Base-by-base conservation (phyloP, 345 rosid species). In the Pistacia vera region DNA sequence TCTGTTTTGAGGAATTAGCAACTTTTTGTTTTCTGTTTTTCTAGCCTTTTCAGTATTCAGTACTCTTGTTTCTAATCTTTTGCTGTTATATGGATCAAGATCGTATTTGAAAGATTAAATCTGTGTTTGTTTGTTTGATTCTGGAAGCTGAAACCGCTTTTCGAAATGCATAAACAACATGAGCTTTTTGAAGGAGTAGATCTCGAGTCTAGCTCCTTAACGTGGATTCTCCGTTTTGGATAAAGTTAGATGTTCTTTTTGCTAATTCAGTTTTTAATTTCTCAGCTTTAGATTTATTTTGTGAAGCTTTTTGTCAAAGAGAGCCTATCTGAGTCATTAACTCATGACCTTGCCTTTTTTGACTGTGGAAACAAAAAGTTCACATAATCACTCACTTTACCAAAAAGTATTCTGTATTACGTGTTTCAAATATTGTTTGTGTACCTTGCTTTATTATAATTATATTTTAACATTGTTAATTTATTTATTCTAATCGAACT, bases 371-470 rank as follows among this genome's bases (percentile, higher is more conserved):
- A 68, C 51, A 11, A 49, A 73, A 73, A 73, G 69, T 17, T 72
- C 33, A 2, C 66, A 71, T 71, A 59, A 71, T 44, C 66, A 59
- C 75, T 71, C 33, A 14, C 66, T 44, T 71, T 71, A 44, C 14
- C 2, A 8, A 16, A 22, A 71, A 71, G 75, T 59, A 41, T 12
- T 54, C n/a, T 54, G 57, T 54, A 41, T 3, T 54, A 54, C n/a
- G 6, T 54, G 18, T 54, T 54, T 54, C 16, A 54, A 3, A 54
- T 54, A 16, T 30, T 30, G 2, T 30, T 30, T 30, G 2, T 30
- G 1, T 30, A 30, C 33, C 33, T 30, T 54, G 7, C n/a, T 54
- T 51, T 11, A 51, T 51, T 5, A 5, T 41, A 8, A 0, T 41
- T 41, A 41, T 41, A 41, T 54, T 13, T 54, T 54, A 11, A 1